A percentile compares a stretch with the other conserved stretches of the same genome.
These are phyloP conservation scores for Colletotrichum tropicale DNA, from an alignment of 2,329 filamentous ascomycete genomes.

Conservation along the genomic window DNA sequence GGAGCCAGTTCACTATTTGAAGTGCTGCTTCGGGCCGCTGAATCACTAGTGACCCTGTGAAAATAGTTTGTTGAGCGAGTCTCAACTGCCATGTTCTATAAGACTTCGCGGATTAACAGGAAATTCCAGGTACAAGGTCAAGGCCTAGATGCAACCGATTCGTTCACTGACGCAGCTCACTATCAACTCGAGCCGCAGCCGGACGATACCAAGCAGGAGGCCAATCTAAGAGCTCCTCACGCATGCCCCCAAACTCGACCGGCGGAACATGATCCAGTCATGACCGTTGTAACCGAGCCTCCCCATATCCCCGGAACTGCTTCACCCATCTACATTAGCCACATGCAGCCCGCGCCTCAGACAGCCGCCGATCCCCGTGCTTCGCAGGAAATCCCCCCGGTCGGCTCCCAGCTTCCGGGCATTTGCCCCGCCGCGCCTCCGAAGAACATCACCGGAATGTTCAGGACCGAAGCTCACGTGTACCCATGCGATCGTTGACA, in stretches of 20 bases:
- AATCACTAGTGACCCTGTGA: rapidly evolving
- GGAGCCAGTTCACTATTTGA: rapidly evolving
- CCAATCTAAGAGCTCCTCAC: rapidly evolving
- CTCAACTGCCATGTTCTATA: rapidly evolving
- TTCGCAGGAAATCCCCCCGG: neutral
- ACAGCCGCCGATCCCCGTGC: neutral
- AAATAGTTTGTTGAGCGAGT: rapidly evolving
- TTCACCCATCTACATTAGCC: neutral
- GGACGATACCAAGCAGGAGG: neutral
- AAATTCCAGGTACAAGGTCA: neutral
- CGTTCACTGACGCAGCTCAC: neutral
- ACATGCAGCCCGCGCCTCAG: neutral
- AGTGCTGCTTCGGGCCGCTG: neutral
- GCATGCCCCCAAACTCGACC: rapidly evolving
- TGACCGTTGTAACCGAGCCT: neutral
- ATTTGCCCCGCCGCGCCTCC: neutral
- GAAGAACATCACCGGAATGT: neutral
- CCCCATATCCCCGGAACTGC: neutral
- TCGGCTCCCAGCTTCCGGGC: neutral
- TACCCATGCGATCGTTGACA: neutral
- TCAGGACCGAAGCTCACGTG: neutral
- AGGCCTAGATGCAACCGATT: neutral
- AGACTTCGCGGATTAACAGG: neutral
- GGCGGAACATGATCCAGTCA: rapidly evolving
- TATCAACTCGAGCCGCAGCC: rapidly evolving